Percentiles rank a stretch among this genome's conserved stretches.
Conservation (phyloP, 2,329 filamentous ascomycete species). For the Arthroderma sp. region DNA sequence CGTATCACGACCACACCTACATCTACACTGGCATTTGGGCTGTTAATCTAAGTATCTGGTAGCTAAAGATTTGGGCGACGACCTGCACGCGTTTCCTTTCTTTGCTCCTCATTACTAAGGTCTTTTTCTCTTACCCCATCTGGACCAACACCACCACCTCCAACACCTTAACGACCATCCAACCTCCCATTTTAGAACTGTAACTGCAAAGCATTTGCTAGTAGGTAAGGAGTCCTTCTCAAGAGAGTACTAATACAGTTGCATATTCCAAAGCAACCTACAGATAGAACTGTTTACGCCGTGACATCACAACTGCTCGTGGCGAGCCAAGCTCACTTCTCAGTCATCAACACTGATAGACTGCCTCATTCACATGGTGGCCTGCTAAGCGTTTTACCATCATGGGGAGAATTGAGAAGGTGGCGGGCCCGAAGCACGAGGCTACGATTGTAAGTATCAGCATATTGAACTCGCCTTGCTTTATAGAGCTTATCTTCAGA, state of each 20-base stretch:
- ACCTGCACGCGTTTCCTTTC: constrained; percentile 29
- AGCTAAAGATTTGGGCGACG: constrained; percentile 20
- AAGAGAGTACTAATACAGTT: background rate
- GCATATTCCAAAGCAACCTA: background rate
- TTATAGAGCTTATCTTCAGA: background rate
- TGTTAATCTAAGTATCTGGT: constrained; percentile 1
- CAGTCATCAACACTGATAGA: background rate
- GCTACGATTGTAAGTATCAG: constrained; percentile 34
- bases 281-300: background rate
- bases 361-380: constrained; percentile 26
- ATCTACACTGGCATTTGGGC: too few relatives aligned
- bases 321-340: constrained; percentile 2
- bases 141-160: constrained; percentile 6
- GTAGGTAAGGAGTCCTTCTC: too few relatives aligned
- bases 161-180: background rate
- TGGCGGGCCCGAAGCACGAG: constrained; percentile 39
- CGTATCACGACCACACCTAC: constrained; percentile 13
- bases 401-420: constrained; percentile 43
- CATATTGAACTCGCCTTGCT: background rate
- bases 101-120: constrained; percentile 9
- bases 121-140: constrained; percentile 2
- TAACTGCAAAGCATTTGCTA: too few relatives aligned
- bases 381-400: constrained; percentile 21
- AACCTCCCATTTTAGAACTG: background rate
- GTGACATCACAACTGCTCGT: constrained; percentile 5